Conservation (phyloP, 2,329 filamentous ascomycete genomes). For the Berkeleyomyces rouxiae region DNA sequence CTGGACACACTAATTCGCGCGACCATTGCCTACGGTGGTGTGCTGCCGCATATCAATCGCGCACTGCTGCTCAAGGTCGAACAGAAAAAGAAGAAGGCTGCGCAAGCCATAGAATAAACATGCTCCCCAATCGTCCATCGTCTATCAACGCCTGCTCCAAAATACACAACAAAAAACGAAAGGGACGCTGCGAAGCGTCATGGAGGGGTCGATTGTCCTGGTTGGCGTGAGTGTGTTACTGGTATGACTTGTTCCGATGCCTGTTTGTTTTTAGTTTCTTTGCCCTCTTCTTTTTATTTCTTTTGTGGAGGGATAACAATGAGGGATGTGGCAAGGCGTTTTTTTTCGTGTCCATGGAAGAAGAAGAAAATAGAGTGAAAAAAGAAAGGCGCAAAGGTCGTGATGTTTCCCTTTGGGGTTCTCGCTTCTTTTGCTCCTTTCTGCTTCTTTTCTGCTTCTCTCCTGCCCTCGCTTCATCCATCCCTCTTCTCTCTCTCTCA, state of each 20-base stretch:
- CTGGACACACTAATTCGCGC: constrained; percentile 93
- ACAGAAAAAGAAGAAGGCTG: constrained; percentile 73
- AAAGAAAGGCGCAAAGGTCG: not conserved
- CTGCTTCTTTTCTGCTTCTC: not conserved
- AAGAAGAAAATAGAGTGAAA: not conserved
- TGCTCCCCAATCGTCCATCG: too few relatives aligned
- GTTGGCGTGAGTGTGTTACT: too few relatives aligned
- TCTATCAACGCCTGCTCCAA: too few relatives aligned
- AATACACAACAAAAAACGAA: too few relatives aligned
- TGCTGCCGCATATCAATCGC: constrained; percentile 96
- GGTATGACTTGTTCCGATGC: too few relatives aligned
- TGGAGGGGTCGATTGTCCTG: too few relatives aligned
- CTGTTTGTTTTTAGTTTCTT: not conserved
- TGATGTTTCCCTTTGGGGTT: not conserved
- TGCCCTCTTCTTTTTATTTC: not conserved
- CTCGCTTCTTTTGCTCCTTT: not conserved
- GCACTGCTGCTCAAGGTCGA: constrained; percentile 90
- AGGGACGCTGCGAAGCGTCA: too few relatives aligned
- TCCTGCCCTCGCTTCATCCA: not conserved
- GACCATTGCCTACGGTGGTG: constrained; percentile 96
- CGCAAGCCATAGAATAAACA: constrained; percentile 11
- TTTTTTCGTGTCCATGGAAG: not conserved
- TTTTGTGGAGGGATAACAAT: not conserved
- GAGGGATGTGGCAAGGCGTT: not conserved
- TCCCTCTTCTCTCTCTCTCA: not conserved